phyloP scores from a whole-genome alignment of 176 grass and related monocot genomes.

The Cenchrus purpureus region DNA sequence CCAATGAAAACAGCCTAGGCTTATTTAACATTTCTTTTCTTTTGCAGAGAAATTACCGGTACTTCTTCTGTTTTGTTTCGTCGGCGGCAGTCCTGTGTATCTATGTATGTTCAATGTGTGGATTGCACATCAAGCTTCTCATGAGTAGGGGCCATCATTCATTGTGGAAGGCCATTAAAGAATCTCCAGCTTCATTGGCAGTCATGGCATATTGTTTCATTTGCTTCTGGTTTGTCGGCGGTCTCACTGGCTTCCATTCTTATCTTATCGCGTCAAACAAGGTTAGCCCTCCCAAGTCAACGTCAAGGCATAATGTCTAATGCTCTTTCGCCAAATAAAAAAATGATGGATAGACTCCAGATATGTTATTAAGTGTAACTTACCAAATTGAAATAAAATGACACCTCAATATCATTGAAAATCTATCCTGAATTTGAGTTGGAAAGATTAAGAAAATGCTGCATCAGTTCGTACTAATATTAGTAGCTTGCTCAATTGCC shows the following conservation, averaged over 20 bases:
- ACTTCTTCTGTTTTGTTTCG: constrained; percentile 79
- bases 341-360: neutral
- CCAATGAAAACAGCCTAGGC: constrained; percentile 16
- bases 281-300: constrained; percentile 42
- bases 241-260: constrained; percentile 77
- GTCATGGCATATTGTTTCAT: constrained; percentile 86
- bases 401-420: constrained; percentile 4
- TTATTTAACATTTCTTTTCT: constrained; percentile 16
- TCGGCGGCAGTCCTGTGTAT: constrained; percentile 68
- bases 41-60: constrained; percentile 74
- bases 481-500: constrained; percentile 5
- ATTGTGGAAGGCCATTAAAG: constrained; percentile 64
- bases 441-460: neutral
- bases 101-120: constrained; percentile 78
- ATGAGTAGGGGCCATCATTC: constrained; percentile 64
- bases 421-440: neutral
- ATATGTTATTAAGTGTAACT: neutral
- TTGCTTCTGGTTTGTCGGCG: constrained; percentile 77
- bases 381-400: constrained; percentile 26
- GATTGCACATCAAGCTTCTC: constrained; percentile 71
- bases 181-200: constrained; percentile 68
- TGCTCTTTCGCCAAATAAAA: neutral
- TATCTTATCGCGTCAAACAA: constrained; percentile 76
- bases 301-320: neutral
- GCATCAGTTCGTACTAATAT: neutral